phyloP scores from a whole-genome alignment of 2,329 filamentous ascomycete genomes.

The Colletotrichum agaves region DNA sequence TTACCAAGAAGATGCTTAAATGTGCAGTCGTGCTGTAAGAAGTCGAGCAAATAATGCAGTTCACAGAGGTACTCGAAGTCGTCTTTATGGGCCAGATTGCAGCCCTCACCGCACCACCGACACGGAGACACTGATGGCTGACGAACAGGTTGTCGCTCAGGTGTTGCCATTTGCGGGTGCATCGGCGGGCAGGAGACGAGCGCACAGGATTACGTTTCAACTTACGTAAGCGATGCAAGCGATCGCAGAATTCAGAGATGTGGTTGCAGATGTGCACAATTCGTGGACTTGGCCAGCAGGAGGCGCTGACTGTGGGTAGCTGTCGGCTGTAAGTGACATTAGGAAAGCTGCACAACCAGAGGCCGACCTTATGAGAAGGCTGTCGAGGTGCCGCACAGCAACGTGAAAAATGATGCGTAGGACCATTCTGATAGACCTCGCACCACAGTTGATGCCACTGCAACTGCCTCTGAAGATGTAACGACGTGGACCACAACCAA shows the following conservation, averaged over 20 bases:
- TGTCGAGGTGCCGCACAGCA: slow-evolving; percentile 12
- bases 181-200: slow-evolving; percentile 17
- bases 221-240: slow-evolving; percentile 37
- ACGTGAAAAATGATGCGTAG: slow-evolving; percentile 3
- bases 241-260: slow-evolving; percentile 24
- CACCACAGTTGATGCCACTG: background rate
- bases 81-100: slow-evolving; percentile 2
- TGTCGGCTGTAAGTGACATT: slow-evolving; percentile 24
- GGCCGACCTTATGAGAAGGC: slow-evolving; percentile 2
- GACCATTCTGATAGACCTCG: slow-evolving; percentile 6
- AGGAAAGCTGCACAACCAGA: slow-evolving; percentile 25
- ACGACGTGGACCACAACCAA: background rate
- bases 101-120: background rate
- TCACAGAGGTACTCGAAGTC: slow-evolving; percentile 25
- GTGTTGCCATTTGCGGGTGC: slow-evolving; percentile 31
- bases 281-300: slow-evolving; percentile 27
- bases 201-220: slow-evolving; percentile 25
- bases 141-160: slow-evolving; percentile 22
- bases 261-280: slow-evolving; percentile 23
- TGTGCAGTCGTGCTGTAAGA: background rate
- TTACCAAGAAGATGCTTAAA: slow-evolving; percentile 21
- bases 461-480: slow-evolving; percentile 4
- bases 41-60: background rate
- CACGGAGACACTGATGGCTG: background rate
- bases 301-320: slow-evolving; percentile 16